Conservation (phyloP, 306 rosid genomes). For the Ochetophila trinervis region DNA sequence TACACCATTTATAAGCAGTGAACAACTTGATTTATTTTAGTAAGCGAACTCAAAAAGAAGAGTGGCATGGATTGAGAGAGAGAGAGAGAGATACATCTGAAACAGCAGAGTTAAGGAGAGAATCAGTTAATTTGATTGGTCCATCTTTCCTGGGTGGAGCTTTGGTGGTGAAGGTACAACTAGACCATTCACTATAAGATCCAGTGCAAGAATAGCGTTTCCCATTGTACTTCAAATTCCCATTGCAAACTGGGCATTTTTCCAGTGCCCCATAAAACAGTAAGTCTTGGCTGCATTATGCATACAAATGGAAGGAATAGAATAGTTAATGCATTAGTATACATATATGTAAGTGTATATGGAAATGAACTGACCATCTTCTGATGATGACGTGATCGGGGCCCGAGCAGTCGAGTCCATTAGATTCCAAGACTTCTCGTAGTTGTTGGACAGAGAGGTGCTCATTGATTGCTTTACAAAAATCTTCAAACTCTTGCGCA, state of each 20-base stretch:
- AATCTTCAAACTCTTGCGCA: slow-evolving; percentile 47
- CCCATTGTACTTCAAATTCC: slow-evolving; percentile 65
- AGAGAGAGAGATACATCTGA: slow-evolving; percentile 45
- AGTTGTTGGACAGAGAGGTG: slow-evolving; percentile 55
- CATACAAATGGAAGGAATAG: too few species aligned
- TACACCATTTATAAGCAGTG: slow-evolving; percentile 10
- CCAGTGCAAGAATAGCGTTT: slow-evolving; percentile 58
- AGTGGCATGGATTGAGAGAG: not conserved
- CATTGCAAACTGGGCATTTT: slow-evolving; percentile 64
- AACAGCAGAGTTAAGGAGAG: slow-evolving; percentile 48
- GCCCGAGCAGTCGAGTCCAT: slow-evolving; percentile 61
- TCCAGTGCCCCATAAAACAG: slow-evolving; percentile 65
- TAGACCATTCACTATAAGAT: slow-evolving; percentile 72
- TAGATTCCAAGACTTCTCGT: slow-evolving; percentile 51
- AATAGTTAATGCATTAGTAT: not conserved
- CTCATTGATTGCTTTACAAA: slow-evolving; percentile 48
- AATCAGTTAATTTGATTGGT: slow-evolving; percentile 52
- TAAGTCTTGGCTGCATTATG: slow-evolving; percentile 62
- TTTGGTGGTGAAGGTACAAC: slow-evolving; percentile 63
- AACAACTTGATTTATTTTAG: too few species aligned
- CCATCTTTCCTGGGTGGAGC: slow-evolving; percentile 73
- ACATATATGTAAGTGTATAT: not conserved
- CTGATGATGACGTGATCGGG: slow-evolving; percentile 37
- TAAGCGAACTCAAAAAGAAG: not conserved
- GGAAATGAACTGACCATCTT: slow-evolving; percentile 44